Base-by-base conservation (phyloP, 306 rosid genomes). In the Carpinus viminea region DNA sequence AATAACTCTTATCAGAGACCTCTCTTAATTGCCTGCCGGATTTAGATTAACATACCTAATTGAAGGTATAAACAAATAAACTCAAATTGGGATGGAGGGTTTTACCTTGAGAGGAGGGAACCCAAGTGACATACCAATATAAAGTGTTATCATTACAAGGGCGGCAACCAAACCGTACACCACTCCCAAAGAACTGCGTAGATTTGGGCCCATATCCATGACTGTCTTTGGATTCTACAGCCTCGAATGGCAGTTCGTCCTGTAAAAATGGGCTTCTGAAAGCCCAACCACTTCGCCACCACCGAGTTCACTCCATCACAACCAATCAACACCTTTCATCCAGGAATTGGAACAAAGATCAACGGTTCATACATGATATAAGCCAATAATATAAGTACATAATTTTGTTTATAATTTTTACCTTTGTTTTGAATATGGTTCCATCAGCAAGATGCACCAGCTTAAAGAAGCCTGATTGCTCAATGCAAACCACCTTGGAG, bases 251-350 rank as follows among this genome's bases (percentile, higher is more conserved):
- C 82, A 5, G 20, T 60, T 60, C 88, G 82, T 3, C 86, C 84
- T 28, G 78, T 36, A 48, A 64, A 62, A 4, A 45, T 62, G 1
- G 74, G 62, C 41, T 59, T 46, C 75, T 45, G 60, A 26, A 82
- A 76, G 2, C 78, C 81, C 70, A 77, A 28, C 81, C 85, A 82
- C 26, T 54, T 77, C 2, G 75, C 85, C 69, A 77, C 85, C 57
- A 76, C 28, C 0, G 78, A 77, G 75, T 82, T 76, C 71, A 82
- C 81, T 72, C 85, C 85, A 60, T 82, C 85, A 47, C 81, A 64
- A 45, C 78, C 81, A 65, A 76, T 41, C 55, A 82, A 72, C 72
- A 41, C 72, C 72, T 66, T 36, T 66, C 51, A 41, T 66, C n/a
- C 50, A 66, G 52, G 3, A 48, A 48, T 48, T 48, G 52, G 52